phyloP scores from a whole-genome alignment of 306 rosid genomes.

The Vigna reflexopilosa region DNA sequence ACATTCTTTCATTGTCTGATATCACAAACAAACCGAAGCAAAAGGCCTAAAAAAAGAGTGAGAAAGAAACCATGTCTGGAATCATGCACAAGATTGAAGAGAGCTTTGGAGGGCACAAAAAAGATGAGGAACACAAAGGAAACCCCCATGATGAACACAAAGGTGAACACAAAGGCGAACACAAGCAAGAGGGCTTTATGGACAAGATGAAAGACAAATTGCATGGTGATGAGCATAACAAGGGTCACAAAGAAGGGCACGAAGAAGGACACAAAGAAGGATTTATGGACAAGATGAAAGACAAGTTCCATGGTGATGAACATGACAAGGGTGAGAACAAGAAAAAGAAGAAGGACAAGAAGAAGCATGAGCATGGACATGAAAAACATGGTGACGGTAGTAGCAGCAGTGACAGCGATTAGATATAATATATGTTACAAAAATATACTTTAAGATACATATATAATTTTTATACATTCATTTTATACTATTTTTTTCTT shows the following conservation, averaged over 20 bases:
- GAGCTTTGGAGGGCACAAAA: conserved; percentile 61
- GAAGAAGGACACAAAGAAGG: conserved; percentile 50
- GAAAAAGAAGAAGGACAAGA: conserved; percentile 47
- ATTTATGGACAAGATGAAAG: conserved; percentile 55
- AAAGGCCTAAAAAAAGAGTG: background rate
- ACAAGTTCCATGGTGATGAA: conserved; percentile 57
- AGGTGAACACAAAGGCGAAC: background rate
- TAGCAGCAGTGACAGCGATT: conserved; percentile 72
- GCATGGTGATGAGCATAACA: conserved; percentile 45
- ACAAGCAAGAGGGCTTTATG: conserved; percentile 51
- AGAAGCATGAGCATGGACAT: conserved; percentile 46
- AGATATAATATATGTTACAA: conserved; percentile 23
- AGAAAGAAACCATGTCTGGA: conserved; percentile 51
- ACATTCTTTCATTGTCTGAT: background rate
- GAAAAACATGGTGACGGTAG: conserved; percentile 37
- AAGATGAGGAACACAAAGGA: conserved; percentile 11
- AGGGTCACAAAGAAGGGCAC: background rate
- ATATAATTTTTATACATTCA: no score
- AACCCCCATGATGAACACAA: conserved; percentile 20
- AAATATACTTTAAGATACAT: no score
- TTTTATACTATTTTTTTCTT: no score
- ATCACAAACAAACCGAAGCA: background rate
- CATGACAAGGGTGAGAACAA: conserved; percentile 27
- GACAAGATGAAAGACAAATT: conserved; percentile 65
- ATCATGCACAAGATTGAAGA: conserved; percentile 63